Percentiles rank a stretch among this genome's conserved stretches.
These are phyloP conservation scores for Phylloporus sp. DNA, from an alignment of 768 basidiomycete genomes.

Conservation along the genomic window DNA sequence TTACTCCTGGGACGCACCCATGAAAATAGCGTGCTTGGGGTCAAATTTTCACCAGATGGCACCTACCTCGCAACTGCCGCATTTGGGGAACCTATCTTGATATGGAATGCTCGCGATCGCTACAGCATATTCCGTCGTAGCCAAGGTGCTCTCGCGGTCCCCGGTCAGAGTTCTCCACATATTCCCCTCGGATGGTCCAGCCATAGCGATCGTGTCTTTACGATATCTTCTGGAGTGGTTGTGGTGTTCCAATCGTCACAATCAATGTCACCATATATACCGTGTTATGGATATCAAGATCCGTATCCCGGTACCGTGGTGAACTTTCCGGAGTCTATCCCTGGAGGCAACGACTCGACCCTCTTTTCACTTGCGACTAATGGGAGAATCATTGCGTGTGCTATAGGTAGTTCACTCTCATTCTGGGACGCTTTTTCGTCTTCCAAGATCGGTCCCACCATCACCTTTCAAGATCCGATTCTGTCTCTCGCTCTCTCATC, in stretches of 20 bases:
- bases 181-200: background rate
- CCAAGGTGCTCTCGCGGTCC: background rate
- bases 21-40: background rate
- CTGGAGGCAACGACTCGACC: background rate
- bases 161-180: background rate
- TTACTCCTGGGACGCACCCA: background rate
- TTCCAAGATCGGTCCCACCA: background rate
- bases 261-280: background rate
- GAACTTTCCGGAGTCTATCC: background rate
- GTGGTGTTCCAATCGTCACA: background rate
- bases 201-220: background rate
- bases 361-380: background rate
- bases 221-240: background rate
- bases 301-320: background rate
- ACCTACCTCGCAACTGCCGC: background rate
- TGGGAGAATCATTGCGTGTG: background rate
- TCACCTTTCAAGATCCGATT: background rate
- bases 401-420: background rate
- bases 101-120: background rate
- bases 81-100: background rate
- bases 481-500: background rate
- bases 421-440: background rate
- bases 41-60: background rate
- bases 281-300: background rate
- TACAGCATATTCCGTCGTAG: background rate